Base-by-base conservation (phyloP, 192 early-diverging fungal species). In the Obelidium mucronatum region DNA sequence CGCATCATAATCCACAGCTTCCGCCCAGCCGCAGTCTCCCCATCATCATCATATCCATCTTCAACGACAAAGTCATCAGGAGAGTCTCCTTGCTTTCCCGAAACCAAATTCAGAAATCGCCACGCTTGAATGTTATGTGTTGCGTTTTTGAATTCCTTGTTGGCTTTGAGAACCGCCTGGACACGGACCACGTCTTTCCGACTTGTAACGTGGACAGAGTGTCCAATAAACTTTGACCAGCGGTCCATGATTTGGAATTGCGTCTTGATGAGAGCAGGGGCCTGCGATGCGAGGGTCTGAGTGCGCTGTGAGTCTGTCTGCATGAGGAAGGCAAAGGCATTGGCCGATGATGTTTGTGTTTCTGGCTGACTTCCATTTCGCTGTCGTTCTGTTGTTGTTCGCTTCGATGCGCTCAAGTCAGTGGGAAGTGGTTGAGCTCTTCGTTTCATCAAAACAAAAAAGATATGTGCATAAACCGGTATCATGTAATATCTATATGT, bases 61-160 rank as follows among this genome's bases (percentile, higher is more conserved):
- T 67, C 31, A 5, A 76, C 64, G 67, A 66, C 34, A 56, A 65
- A 76, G 42, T 75, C 73, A 28, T 64, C 58, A 19, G 55, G 58
- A 4, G 39, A 51, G 22, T 62, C 40, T 24, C 73, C 73, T 5
- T 5, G 2, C n/a, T 39, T 8, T 30, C 61, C 61, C 5, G 60
- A 11, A 3, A 31, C 5, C n/a, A 51, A 33, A 8, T 64, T 64
- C 11, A 75, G 75, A 26, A 48, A 76, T 31, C 75, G 44, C 65
- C 58, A 69, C 6, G 65, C 75, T 48, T 28, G n/a, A 56, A 76
- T 76, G 35, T 76, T 76, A 53, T 76, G 75, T 17, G 75, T 76
- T 37, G 75, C 75, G 28, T n/a, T 67, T 30, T 40, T 67, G 65
- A 76, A 66, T 31, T 51, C 4, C 19, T 39, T 30, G 8, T 35